A percentile compares a stretch with the other conserved stretches of the same genome.
These are phyloP conservation scores for Erythrobasidium yunnanense DNA, from an alignment of 768 basidiomycete genomes.

Conservation along the genomic window DNA sequence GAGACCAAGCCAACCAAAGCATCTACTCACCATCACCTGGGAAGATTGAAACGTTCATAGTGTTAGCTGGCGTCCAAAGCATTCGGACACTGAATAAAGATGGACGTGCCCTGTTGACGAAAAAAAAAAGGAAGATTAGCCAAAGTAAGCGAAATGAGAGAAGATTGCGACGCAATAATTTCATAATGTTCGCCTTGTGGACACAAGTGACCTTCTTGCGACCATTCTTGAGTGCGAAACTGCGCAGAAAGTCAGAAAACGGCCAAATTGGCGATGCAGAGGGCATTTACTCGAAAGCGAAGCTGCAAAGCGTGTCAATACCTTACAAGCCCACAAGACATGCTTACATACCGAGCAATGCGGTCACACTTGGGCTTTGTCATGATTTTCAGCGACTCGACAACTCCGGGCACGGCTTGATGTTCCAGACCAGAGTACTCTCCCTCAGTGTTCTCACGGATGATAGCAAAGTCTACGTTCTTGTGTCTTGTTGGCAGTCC, in stretches of 20 bases:
- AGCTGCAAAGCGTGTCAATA: too few relatives aligned
- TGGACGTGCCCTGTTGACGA: background rate
- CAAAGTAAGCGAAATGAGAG: too few relatives aligned
- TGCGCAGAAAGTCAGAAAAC: too few relatives aligned
- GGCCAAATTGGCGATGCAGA: too few relatives aligned
- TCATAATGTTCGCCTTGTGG: slow-evolving; percentile 99
- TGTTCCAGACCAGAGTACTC: slow-evolving; percentile 99
- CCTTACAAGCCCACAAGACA: too few relatives aligned
- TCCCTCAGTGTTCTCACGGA: slow-evolving; percentile 99
- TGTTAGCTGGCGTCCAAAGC: too few relatives aligned
- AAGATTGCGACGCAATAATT: slow-evolving; percentile 46
- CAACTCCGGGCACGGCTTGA: slow-evolving; percentile 85
- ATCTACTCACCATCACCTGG: too few relatives aligned
- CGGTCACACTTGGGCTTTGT: slow-evolving; percentile 91
- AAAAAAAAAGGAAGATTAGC: too few relatives aligned
- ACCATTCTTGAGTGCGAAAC: slow-evolving; percentile 94
- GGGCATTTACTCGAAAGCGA: slow-evolving; percentile 99
- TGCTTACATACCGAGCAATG: slow-evolving; percentile 77
- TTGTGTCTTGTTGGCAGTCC: slow-evolving; percentile 91
- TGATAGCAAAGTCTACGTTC: slow-evolving; percentile 97
- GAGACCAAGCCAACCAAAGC: too few relatives aligned
- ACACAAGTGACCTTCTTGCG: slow-evolving; percentile 99
- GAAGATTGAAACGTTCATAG: too few relatives aligned
- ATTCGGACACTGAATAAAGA: too few relatives aligned
- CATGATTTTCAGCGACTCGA: slow-evolving; percentile 94